phyloP scores from a whole-genome alignment of 352 stramenopile species.

The Phytophthora parvispora region DNA sequence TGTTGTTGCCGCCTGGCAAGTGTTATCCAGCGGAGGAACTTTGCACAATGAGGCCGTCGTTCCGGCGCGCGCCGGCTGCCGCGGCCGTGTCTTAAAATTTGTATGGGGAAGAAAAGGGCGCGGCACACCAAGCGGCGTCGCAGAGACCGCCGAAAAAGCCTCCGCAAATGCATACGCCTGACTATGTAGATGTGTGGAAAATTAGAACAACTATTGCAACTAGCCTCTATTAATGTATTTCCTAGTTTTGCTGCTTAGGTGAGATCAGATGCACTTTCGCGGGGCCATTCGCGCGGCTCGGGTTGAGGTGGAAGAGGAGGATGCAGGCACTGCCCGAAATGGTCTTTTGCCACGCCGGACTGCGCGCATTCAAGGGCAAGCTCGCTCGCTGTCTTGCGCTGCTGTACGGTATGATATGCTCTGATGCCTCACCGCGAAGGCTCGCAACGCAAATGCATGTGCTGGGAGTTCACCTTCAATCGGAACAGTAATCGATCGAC shows the following conservation, averaged over 20 bases:
- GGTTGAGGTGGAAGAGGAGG: slow-evolving; percentile 33
- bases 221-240: background rate
- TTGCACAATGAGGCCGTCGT: slow-evolving; percentile 26
- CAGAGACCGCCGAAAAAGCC: slow-evolving; percentile 26
- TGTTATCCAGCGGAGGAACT: slow-evolving; percentile 23
- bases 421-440: background rate
- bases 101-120: slow-evolving; percentile 29
- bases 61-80: slow-evolving; percentile 7
- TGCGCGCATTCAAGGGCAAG: slow-evolving; percentile 14
- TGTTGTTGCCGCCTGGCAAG: background rate
- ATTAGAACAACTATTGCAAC: background rate
- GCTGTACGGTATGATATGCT: background rate
- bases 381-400: background rate
- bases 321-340: slow-evolving; percentile 11
- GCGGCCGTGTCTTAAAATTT: slow-evolving; percentile 27
- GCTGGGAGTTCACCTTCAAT: background rate
- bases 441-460: background rate
- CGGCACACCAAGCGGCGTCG: slow-evolving; percentile 29
- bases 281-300: slow-evolving; percentile 14
- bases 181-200: background rate
- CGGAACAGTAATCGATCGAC: background rate
- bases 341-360: slow-evolving; percentile 16
- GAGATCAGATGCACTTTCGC: background rate
- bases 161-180: background rate
- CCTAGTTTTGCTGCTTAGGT: background rate